These are phyloP conservation scores for Lipomyces chichibuensis DNA, from an alignment of 805 yeast species.

Conservation along the genomic window DNA sequence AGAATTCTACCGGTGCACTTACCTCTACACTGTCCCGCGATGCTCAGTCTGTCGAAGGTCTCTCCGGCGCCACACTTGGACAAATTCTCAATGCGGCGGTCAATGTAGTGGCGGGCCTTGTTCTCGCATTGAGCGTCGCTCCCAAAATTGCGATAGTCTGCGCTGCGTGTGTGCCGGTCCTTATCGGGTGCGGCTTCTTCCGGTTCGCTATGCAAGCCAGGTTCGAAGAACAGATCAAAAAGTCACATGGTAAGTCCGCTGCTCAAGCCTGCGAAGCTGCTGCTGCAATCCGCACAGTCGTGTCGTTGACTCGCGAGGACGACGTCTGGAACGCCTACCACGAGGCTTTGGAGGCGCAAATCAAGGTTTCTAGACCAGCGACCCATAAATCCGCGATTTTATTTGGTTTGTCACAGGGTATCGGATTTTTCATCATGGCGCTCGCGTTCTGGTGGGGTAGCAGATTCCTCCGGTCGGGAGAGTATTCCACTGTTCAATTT, in stretches of 20 bases:
- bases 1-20: slow-evolving; percentile 40
- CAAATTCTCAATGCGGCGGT: slow-evolving; percentile 41
- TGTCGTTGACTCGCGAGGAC: slow-evolving; percentile 48
- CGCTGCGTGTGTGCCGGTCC: slow-evolving; percentile 44
- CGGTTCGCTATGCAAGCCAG: slow-evolving; percentile 44
- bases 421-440: slow-evolving; percentile 49
- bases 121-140: slow-evolving; percentile 46
- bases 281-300: slow-evolving; percentile 49
- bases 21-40: slow-evolving; percentile 39
- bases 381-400: slow-evolving; percentile 21
- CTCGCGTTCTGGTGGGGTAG: slow-evolving; percentile 52
- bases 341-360: slow-evolving; percentile 27
- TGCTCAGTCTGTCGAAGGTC: slow-evolving; percentile 41
- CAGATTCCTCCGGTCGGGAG: slow-evolving; percentile 43
- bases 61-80: slow-evolving; percentile 42
- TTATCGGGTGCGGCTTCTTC: slow-evolving; percentile 48
- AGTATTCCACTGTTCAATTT: slow-evolving; percentile 43
- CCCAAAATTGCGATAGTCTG: slow-evolving; percentile 51
- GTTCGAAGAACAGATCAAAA: slow-evolving; percentile 46
- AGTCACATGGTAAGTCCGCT: slow-evolving; percentile 47
- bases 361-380: slow-evolving; percentile 16
- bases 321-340: slow-evolving; percentile 44
- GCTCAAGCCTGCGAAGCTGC: slow-evolving; percentile 50
- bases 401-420: slow-evolving; percentile 44
- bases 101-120: slow-evolving; percentile 47